Evolutionary conservation across 225 moss, liverwort and hornwort species (phyloP), one percentile per base, ranked within the genome.

Genomic region (Straminergon stramineum): DNA sequence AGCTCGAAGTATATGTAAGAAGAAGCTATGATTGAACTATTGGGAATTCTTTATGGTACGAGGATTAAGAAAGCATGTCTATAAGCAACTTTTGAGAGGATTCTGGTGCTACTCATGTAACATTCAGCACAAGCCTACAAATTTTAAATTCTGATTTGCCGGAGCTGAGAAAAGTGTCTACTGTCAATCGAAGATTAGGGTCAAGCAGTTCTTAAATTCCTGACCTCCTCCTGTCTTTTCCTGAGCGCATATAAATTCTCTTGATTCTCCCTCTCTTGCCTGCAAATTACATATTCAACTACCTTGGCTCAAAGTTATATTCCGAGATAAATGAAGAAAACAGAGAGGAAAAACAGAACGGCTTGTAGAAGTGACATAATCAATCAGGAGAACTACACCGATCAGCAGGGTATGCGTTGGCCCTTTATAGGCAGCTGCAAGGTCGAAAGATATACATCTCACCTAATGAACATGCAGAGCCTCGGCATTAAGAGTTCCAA

Each of bases 201-300:
- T 84, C 28, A 84, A 75, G 52, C 56, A 87, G 28, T 57, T 52
- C 60, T 56, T 52, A 35, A 48, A 67, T 71, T 66, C 84, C 90
- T 92, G 62, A 94, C 96, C 94, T 96, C 93, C 73, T 96, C 92
- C 83, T 96, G 91, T 65, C 90, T 91, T 90, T 96, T 94, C 69
- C 92, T 91, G 31, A 94, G 85, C 35, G 92, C 91, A 69, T 85
- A 93, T 31, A 97, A 66, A 63, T 95, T 93, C 71, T 94, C 96
- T 91, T 94, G 93, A 88, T 93, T 94, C 71, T 95, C 94, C 81
- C 93, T 94, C 82, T 93, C 94, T 92, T 96, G 95, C 90, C 97
- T 97, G 94, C 82, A 86, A 75, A 39, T 71, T 56, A 76, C 75
- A 57, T 85, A 82, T 80, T 62, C 68, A 87, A 84, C 82, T 39